phyloP scores from a whole-genome alignment of 2,329 filamentous ascomycete genomes.

The Botrytis fabae region DNA sequence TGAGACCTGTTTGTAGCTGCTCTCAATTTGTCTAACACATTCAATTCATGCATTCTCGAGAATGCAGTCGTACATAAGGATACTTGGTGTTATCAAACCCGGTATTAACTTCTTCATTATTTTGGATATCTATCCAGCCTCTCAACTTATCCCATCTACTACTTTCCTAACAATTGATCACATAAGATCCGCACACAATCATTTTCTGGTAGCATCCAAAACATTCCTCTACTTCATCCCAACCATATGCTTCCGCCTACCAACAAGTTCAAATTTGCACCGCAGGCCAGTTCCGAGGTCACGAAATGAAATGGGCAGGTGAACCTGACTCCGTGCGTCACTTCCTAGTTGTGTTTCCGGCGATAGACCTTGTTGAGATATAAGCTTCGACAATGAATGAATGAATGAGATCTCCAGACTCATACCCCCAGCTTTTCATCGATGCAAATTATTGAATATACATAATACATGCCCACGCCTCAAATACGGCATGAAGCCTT shows the following conservation, averaged over 20 bases:
- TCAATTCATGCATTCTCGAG: not conserved
- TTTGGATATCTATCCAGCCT: too few relatives aligned
- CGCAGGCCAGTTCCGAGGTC: not conserved
- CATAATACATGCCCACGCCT: not conserved
- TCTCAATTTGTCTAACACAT: not conserved
- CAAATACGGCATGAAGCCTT: not conserved
- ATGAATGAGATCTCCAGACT: not conserved
- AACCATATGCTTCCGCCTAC: not conserved
- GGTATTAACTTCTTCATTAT: not conserved
- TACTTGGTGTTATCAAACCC: not conserved
- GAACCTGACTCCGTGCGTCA: fast-evolving
- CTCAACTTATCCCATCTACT: too few relatives aligned
- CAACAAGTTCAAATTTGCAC: not conserved
- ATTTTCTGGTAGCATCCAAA: too few relatives aligned
- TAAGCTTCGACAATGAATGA: not conserved
- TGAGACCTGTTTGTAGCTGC: not conserved
- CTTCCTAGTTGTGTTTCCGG: not conserved
- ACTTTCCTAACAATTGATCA: not conserved
- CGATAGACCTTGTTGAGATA: not conserved
- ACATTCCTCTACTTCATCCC: not conserved
- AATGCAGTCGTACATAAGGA: not conserved
- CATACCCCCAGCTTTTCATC: not conserved
- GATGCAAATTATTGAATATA: not conserved
- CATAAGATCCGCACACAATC: not conserved
- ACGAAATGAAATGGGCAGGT: not conserved